Evolutionary conservation across 176 grass and related monocot genomes (phyloP).

Genomic region (Avena sativa): DNA sequence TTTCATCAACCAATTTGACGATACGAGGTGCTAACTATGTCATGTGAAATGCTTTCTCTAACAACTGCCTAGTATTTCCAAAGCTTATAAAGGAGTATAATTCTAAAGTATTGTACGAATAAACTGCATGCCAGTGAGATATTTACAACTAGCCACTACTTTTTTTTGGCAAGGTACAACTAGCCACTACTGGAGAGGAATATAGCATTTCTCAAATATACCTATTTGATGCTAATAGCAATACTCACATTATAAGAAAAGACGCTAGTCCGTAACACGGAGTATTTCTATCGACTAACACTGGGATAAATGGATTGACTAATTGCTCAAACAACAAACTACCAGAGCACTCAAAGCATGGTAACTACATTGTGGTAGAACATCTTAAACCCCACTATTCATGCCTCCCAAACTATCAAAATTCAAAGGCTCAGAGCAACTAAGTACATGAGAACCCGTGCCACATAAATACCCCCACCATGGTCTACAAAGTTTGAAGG

Average conservation of each 20-base stretch:
- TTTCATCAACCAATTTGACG: neutral
- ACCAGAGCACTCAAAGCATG: neutral
- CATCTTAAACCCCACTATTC: neutral
- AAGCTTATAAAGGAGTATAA: neutral
- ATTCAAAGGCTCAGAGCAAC: neutral
- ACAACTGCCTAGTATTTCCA: neutral
- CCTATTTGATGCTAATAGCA: neutral
- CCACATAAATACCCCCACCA: too few species aligned
- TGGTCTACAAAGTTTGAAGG: conserved; percentile 64
- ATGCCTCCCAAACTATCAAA: neutral
- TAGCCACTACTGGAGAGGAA: neutral
- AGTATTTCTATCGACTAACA: neutral
- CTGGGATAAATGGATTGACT: neutral
- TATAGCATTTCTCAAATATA: too few species aligned
- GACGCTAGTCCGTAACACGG: neutral
- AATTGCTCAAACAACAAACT: neutral
- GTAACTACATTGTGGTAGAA: neutral
- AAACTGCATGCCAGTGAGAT: neutral
- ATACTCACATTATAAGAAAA: neutral
- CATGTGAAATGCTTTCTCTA: neutral
- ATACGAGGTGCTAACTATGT: neutral
- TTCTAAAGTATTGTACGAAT: neutral
- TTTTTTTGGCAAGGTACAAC: too few species aligned
- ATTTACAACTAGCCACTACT: neutral
- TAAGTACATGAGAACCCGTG: neutral